Base-by-base conservation (phyloP, 2,329 filamentous ascomycete genomes). In the Malbranchea zuffiana region DNA sequence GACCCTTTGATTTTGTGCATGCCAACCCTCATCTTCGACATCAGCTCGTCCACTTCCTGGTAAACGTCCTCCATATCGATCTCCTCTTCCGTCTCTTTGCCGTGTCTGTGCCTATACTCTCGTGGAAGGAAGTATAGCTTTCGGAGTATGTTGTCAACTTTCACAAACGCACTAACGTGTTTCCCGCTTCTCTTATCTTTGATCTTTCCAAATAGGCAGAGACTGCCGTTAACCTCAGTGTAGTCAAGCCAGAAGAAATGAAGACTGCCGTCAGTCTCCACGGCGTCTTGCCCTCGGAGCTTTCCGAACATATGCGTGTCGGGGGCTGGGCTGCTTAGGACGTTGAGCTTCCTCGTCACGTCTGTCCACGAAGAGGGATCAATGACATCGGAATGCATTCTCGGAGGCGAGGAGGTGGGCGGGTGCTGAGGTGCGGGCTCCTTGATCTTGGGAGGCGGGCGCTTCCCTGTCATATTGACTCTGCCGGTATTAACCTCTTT, bases 241-340 rank as follows among this genome's bases (percentile, higher is more conserved):
- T 94, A 98, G 60, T 98, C 90, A 5, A 83, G 81, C 90, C 90
- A 98, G 65, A 95, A 98, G 66, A 98, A 85, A 48, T 80, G 80
- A 19, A 98, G 68, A 49, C 82, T 92, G 23, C 88, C 90, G 52
- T 98, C 87, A 44, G 83, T 78, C 57, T 96, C 88, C n/a, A 93
- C 64, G n/a, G 83, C 86, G 59, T 93, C 81, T 44, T 81, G 75
- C 40, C 83, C 72, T 45, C 80, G 77, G 32, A 95, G 71, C 61
- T 96, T 98, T 26, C 86, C 86, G 46, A 83, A 74, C 17, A 67
- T 66, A 15, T 53, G 50, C 21, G 68, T 65, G 46, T 85, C 80
- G 3, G 74, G 56, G 3, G 72, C 67, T 3, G 84, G 78, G 51
- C 78, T 85, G 57, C 74, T 85, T 46, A 90, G 69, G 24, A 95